Percentiles rank a stretch among this genome's conserved stretches.
These are phyloP conservation scores for Symmetrospora coprosmae DNA, from an alignment of 768 basidiomycete genomes.

Conservation along the genomic window DNA sequence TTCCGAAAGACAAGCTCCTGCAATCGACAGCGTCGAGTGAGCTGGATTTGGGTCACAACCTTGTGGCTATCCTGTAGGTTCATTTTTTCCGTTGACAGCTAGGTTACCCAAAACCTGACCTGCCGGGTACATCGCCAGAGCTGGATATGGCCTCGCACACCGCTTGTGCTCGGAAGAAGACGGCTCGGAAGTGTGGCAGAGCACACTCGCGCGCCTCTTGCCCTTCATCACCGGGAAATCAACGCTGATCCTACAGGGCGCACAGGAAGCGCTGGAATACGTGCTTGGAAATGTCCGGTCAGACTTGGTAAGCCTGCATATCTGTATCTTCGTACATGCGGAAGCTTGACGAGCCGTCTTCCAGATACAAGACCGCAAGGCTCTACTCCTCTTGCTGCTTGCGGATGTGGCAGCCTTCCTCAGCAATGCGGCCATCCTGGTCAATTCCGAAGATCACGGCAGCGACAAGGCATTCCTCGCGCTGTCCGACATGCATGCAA, in stretches of 20 bases:
- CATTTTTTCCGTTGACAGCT: background rate
- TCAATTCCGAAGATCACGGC: too few relatives aligned
- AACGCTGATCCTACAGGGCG: background rate
- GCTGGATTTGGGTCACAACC: background rate
- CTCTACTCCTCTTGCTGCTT: background rate
- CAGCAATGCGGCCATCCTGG: background rate
- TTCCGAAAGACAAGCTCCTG: background rate
- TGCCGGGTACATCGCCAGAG: background rate
- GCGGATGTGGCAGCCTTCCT: background rate
- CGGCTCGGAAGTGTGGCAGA: background rate
- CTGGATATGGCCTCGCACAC: background rate
- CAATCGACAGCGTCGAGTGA: background rate
- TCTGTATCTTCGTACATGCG: background rate
- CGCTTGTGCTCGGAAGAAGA: background rate
- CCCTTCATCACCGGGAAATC: conserved; percentile 1
- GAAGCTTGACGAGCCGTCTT: background rate
- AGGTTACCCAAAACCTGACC: background rate
- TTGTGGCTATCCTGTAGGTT: conserved; percentile 10
- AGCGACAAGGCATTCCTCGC: conserved; percentile 11
- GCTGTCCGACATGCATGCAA: background rate
- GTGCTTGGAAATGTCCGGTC: background rate
- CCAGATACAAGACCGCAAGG: background rate
- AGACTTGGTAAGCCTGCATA: background rate
- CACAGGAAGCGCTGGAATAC: background rate
- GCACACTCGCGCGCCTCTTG: background rate